Evolutionary conservation across 2,329 filamentous ascomycete genomes (phyloP).

Genomic region (Cordyceps militaris): DNA sequence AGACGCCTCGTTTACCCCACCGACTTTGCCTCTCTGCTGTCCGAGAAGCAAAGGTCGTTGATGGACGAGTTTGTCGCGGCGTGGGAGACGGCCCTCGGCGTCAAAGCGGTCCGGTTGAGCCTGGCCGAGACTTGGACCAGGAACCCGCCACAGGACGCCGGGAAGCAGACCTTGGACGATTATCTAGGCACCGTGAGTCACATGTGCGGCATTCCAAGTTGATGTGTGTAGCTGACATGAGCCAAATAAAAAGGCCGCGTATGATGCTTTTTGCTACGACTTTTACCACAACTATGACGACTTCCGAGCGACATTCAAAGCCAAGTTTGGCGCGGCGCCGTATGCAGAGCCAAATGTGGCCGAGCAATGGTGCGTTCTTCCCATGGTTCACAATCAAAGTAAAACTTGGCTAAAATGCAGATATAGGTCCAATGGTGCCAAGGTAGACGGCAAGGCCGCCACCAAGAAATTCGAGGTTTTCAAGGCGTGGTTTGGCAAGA

Average conservation of each 20-base stretch:
- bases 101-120: constrained; percentile 17
- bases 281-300: constrained; percentile 25
- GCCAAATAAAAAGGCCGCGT: constrained; percentile 20
- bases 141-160: constrained; percentile 19
- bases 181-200: constrained; percentile 25
- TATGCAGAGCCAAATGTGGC: constrained; percentile 24
- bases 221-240: not conserved
- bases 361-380: constrained; percentile 23
- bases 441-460: not conserved
- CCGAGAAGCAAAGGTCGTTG: constrained; percentile 13
- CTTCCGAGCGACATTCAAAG: constrained; percentile 22
- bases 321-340: constrained; percentile 19
- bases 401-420: not conserved
- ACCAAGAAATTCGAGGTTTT: constrained; percentile 22
- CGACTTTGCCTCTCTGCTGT: constrained; percentile 17
- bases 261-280: constrained; percentile 26
- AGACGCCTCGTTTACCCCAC: constrained; percentile 21
- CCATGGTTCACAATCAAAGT: no score
- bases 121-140: constrained; percentile 18
- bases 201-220: not conserved
- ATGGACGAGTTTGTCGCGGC: constrained; percentile 20
- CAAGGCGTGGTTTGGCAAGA: constrained; percentile 25
- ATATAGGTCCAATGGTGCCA: constrained; percentile 20
- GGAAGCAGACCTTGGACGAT: constrained; percentile 18
- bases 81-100: constrained; percentile 19